Base-by-base conservation (phyloP, 805 yeast species). In the Saturnispora galanensis region DNA sequence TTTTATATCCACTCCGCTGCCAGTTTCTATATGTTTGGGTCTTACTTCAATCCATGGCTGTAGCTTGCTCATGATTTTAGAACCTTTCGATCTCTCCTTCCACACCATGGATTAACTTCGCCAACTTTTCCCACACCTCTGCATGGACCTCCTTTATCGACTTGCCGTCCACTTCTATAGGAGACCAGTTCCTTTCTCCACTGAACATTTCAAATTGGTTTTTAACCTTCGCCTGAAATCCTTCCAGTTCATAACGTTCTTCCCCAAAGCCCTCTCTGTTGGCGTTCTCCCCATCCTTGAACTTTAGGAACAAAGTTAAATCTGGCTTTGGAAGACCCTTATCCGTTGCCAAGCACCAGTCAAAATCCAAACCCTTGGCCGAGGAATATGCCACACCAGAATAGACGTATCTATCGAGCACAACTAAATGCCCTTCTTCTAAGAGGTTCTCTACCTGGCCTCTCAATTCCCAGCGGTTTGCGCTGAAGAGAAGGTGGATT, bases 381-480 rank as follows among this genome's bases (percentile, higher is more conserved):
- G 84, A 70, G 1, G 96, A 81, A 58, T 90, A 93, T 5, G 96
- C 96, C 3, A 88, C 76, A 0, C 99, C 98, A 0, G 97, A 87
- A 56, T 85, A 90, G 4, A 84, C 82, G 56, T 90, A 93, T 51
- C 99, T 68, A 59, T 93, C 99, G 46, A 89, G 60, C 0, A 93
- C 69, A 1, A 93, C 72, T 4, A 31, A 38, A 10, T 57, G 58
- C 1, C 96, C 96, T 0, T 59, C 50, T 1, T 62, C 52, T 15
- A 88, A 60, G 10, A 66, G 56, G 1, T 56, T 45, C 10, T 63
- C 57, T 5, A 93, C 77, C 4, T 61, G 58, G 1, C 66, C 61
- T 1, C 70, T 73, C 17, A 77, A 54, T 59, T 93, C 99, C 99
- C 99, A 93, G 50, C 99, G 67, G 56, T 93, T 93, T 1, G 97